These are phyloP conservation scores for Auriculariales sp. DNA, from an alignment of 768 basidiomycete species.

Conservation along the genomic window DNA sequence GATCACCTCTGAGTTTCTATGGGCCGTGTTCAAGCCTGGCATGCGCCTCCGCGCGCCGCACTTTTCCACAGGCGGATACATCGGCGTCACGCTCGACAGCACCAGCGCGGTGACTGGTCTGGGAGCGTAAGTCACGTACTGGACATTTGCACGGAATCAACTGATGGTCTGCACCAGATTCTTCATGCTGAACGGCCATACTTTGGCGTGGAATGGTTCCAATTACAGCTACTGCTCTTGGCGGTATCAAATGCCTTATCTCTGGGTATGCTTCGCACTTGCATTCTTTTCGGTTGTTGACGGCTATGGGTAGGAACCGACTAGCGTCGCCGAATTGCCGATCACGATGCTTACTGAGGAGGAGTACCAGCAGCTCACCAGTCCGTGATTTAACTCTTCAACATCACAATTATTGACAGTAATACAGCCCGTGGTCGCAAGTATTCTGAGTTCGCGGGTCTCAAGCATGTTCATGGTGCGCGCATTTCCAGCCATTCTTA, in stretches of 20 bases:
- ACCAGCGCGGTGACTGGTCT: too few species aligned
- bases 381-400: not conserved
- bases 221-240: not conserved
- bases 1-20: not conserved
- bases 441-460: not conserved
- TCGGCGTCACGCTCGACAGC: not conserved
- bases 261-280: not conserved
- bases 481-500: not conserved
- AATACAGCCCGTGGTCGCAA: not conserved
- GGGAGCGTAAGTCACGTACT: too few species aligned
- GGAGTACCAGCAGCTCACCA: not conserved
- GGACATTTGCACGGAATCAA: too few species aligned
- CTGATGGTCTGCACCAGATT: not conserved
- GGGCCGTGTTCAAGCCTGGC: not conserved
- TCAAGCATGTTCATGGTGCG: not conserved
- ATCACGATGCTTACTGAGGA: not conserved
- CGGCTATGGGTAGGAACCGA: not conserved
- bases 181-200: not conserved
- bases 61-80: too few species aligned
- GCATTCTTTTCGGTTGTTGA: not conserved
- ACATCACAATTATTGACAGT: not conserved
- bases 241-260: not conserved
- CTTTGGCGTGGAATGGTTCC: not conserved
- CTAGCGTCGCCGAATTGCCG: not conserved
- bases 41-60: not conserved